Evolutionary conservation across 768 basidiomycete species (phyloP), one percentile per base, ranked within the genome.

Genomic region (Hericium rajendrae): DNA sequence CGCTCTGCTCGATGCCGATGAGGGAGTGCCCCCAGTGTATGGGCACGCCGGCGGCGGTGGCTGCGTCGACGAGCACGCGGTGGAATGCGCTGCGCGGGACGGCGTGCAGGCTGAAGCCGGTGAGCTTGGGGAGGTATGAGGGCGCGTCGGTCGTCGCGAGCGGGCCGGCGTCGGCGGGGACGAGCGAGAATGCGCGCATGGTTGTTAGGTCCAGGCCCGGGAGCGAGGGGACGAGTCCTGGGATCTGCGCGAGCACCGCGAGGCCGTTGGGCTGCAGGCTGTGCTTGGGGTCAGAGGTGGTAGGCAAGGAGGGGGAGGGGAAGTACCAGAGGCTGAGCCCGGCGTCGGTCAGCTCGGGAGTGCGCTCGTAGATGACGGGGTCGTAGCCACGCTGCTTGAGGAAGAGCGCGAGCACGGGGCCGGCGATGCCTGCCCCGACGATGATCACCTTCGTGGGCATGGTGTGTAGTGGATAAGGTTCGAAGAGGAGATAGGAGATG

Each of bases 1-100:
- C 65, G 18, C 51, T 40, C 57, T 74, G 69, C 46, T 72, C 67
- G 3, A 76, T 51, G 16, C 51, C 62, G 24, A 66, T 64, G 20
- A 76, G 65, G 56, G 66, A 64, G 46, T 69, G 68, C 6, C 69
- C 69, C 60, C 69, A 77, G 43, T 65, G 63, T 53, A 77, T 64
- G 10, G 64, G 56, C 15, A 76, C 63, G 15, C 70, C 73, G 15
- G 69, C 65, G 15, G 62, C 60, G 43, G 70, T 56, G 4, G 70
- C 73, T 10, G 60, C 64, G 28, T 71, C 65, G 48, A 71, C 41
- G n/a, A 74, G 65, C 2, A 66, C 59, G 28, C 59, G 59, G 26
- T 70, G 68, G 58, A 76, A 67, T 18, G 60, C 62, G 9, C 65
- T 59, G 38, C 74, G 67, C 32, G 64, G 62, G 18, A 73, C 64